Base-by-base conservation (phyloP, 1,139 yeast genomes). In the Hemisphaericaspora lyxosophila region DNA sequence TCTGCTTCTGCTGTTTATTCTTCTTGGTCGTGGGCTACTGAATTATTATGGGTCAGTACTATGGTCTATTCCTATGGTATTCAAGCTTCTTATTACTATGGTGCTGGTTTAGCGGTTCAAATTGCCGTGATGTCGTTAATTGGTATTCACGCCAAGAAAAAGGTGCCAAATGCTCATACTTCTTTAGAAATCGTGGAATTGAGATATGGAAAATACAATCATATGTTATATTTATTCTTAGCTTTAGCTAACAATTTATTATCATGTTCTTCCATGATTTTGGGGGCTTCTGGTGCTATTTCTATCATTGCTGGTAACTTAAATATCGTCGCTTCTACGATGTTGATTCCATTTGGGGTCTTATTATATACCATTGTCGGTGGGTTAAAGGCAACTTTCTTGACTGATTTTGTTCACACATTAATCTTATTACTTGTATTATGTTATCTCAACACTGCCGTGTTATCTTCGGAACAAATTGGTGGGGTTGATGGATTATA, bases 301-400 rank as follows among this genome's bases (percentile, higher is more conserved):
- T 57, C 67, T 3, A 55, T 58, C 9, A 57, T 65, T 39, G 58
- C 66, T 29, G 67, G 63, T 24, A 57, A 62, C 36, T 46, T 64
- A 32, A 61, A 65, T 36, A 54, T 59, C 34, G 66, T 54, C 26
- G 67, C 67, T 7, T 53, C 60, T 33, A 56, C 64, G 7, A 51
- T 62, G 57, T 53, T 65, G 36, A 59, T 64, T 35, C 69, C 69
- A n/a, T 60, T 64, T 45, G 68, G 69, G 4, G 70, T 65, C 12
- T 44, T 64, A 26, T 41, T 60, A 26, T 64, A 64, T 45, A 66
- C 73, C 3, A 52, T 62, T n/a, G 60, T 64, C 40, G 73, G 72
- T 17, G 73, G 73, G 2, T 55, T 68, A 40, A 65, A 63, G 42
- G 67, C 73, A 11, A 67, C 73, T 2, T 67, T 67, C 39, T 56